Evolutionary conservation across 2,329 filamentous ascomycete species (phyloP).

Genomic region (Fusarium sp.): DNA sequence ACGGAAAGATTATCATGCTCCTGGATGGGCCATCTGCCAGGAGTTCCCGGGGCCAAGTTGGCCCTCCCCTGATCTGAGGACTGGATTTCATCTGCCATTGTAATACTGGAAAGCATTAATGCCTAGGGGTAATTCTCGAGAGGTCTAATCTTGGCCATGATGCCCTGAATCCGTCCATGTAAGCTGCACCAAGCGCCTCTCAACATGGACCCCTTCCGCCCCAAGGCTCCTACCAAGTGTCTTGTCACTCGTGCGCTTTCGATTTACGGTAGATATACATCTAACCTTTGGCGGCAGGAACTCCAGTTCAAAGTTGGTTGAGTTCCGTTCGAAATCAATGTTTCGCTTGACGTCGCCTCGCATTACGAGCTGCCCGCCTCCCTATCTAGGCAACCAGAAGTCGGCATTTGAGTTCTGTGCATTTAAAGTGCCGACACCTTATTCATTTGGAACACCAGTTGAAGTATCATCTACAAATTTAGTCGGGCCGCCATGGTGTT

Average conservation of each 20-base stretch:
- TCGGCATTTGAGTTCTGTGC: not conserved
- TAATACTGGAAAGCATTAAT: not conserved
- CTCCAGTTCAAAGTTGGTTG: not conserved
- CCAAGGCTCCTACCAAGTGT: not conserved
- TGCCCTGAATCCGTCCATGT: not conserved
- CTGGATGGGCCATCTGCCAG: not conserved
- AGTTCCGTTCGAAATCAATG: not conserved
- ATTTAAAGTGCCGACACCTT: not conserved
- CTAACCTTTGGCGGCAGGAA: not conserved
- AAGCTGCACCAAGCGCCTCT: not conserved
- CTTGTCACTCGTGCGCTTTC: not conserved
- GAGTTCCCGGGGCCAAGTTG: not conserved
- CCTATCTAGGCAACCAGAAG: not conserved
- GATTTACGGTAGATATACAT: not conserved
- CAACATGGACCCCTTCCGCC: not conserved
- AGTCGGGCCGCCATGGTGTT: not conserved
- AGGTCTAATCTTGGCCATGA: not conserved
- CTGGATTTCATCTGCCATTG: not conserved
- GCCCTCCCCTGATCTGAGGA: not conserved
- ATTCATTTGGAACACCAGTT: not conserved
- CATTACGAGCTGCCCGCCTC: not conserved
- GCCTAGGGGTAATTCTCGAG: not conserved
- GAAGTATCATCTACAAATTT: not conserved
- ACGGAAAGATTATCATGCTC: not conserved
- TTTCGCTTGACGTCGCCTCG: not conserved